Evolutionary conservation across 441 rosid genomes (phyloP).

Genomic region (Corymbia calophylla): DNA sequence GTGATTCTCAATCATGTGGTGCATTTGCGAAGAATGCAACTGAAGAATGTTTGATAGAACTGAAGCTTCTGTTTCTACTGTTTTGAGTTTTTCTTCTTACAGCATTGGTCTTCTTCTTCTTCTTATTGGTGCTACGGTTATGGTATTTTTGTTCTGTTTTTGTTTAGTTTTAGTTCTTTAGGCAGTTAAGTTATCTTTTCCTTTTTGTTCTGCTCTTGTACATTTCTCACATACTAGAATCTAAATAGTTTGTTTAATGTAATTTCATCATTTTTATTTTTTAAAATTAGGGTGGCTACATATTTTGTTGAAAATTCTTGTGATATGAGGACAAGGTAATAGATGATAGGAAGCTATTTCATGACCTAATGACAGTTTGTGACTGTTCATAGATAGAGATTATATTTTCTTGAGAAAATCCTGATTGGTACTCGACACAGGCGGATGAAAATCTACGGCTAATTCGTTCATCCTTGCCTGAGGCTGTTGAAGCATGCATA

Average conservation of each 20-base stretch:
- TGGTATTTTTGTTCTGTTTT: neutral
- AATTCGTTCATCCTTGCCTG: constrained; percentile 77
- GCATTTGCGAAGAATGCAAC: neutral
- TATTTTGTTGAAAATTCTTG: neutral
- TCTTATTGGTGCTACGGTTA: neutral
- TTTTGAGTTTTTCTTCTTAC: neutral
- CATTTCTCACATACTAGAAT: neutral
- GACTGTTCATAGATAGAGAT: neutral
- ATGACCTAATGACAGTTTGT: neutral
- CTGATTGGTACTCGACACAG: constrained; percentile 31
- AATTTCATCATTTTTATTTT: neutral
- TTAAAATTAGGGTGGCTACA: neutral
- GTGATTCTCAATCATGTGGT: neutral
- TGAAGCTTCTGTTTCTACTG: neutral
- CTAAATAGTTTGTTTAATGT: neutral
- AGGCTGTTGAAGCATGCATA: constrained; percentile 94
- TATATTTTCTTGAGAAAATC: neutral
- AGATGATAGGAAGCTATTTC: neutral
- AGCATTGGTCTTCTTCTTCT: neutral
- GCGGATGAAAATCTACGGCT: constrained; percentile 99
- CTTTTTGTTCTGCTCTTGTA: neutral
- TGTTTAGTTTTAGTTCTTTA: neutral
- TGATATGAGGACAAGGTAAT: neutral
- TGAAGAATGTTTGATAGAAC: neutral
- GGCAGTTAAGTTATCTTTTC: neutral